Evolutionary conservation across 345 rosid species (phyloP).

Genomic region (Dovyalis caffra): DNA sequence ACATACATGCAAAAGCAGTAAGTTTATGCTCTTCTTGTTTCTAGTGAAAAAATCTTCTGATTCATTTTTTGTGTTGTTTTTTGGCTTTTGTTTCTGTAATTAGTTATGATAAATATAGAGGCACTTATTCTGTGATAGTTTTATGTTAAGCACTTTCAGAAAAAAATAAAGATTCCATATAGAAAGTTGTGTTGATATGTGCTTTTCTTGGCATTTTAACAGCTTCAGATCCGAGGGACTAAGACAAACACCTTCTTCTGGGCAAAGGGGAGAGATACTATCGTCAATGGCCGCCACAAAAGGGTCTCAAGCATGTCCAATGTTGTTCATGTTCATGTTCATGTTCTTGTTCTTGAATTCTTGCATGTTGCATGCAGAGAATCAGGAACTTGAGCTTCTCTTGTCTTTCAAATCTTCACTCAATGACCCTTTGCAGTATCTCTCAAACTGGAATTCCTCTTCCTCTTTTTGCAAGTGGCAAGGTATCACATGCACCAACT

Average conservation of each 20-base stretch:
- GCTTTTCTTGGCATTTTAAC: conserved; percentile 20
- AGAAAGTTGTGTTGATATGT: conserved; percentile 12
- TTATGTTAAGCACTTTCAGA: not conserved
- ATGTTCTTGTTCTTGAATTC: conserved; percentile 37
- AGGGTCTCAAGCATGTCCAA: conserved; percentile 20
- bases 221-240: conserved; percentile 47
- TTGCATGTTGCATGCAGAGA: conserved; percentile 31
- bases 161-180: conserved; percentile 1
- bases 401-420: conserved; percentile 64
- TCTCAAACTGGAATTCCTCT: conserved; percentile 65
- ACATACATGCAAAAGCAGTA: conserved; percentile 18
- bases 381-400: conserved; percentile 55
- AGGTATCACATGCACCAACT: conserved; percentile 61
- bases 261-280: conserved; percentile 11
- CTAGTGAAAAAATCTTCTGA: not conserved
- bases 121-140: not conserved
- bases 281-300: conserved; percentile 27
- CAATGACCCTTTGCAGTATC: conserved; percentile 57
- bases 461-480: conserved; percentile 60
- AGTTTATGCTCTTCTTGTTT: conserved; percentile 8
- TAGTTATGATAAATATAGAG: not conserved
- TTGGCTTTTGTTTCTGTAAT: not conserved
- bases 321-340: conserved; percentile 18
- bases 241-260: conserved; percentile 20
- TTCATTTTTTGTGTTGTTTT: not conserved